Percentiles rank a stretch among this genome's conserved stretches.
Conservation (phyloP, 805 yeast species). For the Candida succiphila region DNA sequence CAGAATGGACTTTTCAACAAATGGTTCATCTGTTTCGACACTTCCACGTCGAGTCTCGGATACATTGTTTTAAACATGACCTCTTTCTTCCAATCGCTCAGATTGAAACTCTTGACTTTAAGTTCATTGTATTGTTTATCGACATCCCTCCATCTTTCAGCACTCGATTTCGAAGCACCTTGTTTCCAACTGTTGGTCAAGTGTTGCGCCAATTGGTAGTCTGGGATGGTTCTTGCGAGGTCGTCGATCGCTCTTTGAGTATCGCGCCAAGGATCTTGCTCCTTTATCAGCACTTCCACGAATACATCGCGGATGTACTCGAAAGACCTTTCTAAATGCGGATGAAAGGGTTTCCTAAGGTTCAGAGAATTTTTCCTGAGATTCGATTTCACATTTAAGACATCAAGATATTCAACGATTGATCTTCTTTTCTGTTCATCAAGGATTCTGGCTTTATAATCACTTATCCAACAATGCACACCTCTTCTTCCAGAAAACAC, state of each 20-base stretch:
- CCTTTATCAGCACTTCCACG: constrained; percentile 53
- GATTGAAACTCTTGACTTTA: constrained; percentile 26
- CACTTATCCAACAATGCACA: constrained; percentile 98
- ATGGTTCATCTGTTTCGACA: constrained; percentile 82
- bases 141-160: constrained; percentile 73
- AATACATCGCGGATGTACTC: constrained; percentile 57
- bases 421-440: constrained; percentile 70
- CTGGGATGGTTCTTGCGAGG: constrained; percentile 54
- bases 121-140: constrained; percentile 35
- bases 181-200: constrained; percentile 51
- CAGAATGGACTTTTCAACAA: constrained; percentile 94
- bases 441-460: constrained; percentile 63
- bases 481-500: constrained; percentile 98
- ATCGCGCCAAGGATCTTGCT: constrained; percentile 81
- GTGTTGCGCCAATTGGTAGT: constrained; percentile 40
- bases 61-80: constrained; percentile 71
- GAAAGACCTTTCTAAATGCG: constrained; percentile 71
- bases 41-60: constrained; percentile 91
- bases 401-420: constrained; percentile 76
- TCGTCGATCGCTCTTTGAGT: constrained; percentile 46
- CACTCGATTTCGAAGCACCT: constrained; percentile 41
- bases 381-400: constrained; percentile 45
- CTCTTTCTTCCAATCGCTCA: constrained; percentile 68
- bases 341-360: constrained; percentile 78
- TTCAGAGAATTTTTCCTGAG: constrained; percentile 35